A percentile compares a stretch with the other conserved stretches of the same genome.
phyloP scores from a whole-genome alignment of 1,284 basidiomycete genomes.

The Pholiota adiposa region DNA sequence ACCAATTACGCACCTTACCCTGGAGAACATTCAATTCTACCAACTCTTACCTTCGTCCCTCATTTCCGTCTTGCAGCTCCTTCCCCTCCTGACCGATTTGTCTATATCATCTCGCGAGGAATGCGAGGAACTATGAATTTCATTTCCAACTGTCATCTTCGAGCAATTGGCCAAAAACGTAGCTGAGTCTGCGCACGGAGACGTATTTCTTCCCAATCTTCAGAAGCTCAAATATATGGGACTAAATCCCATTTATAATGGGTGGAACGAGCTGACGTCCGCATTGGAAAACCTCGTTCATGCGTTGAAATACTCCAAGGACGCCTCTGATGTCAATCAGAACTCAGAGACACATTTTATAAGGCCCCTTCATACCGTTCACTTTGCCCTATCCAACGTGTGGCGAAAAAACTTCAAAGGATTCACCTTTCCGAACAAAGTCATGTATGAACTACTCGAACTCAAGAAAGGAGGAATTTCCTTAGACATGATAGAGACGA shows the following conservation, averaged over 20 bases:
- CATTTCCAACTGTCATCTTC: background rate
- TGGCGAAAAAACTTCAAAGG: no score
- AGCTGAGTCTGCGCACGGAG: no score
- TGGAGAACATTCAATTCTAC: background rate
- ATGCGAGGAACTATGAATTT: background rate
- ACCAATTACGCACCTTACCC: background rate
- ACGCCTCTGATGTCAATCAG: no score
- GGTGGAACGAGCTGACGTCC: background rate
- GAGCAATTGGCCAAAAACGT: background rate
- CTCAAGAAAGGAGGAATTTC: background rate
- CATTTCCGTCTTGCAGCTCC: background rate
- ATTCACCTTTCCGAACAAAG: background rate
- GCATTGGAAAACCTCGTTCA: background rate
- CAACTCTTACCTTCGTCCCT: background rate
- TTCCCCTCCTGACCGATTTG: background rate
- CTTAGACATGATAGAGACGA: background rate
- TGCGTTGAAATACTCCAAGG: no score
- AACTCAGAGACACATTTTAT: background rate
- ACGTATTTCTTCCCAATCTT: background rate
- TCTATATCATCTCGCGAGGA: background rate
- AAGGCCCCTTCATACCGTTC: background rate
- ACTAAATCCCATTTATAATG: background rate
- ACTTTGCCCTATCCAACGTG: background rate
- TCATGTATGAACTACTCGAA: no score
- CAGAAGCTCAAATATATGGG: background rate